These are phyloP conservation scores for Metarhizium album DNA, from an alignment of 2,329 filamentous ascomycete genomes.

Conservation along the genomic window DNA sequence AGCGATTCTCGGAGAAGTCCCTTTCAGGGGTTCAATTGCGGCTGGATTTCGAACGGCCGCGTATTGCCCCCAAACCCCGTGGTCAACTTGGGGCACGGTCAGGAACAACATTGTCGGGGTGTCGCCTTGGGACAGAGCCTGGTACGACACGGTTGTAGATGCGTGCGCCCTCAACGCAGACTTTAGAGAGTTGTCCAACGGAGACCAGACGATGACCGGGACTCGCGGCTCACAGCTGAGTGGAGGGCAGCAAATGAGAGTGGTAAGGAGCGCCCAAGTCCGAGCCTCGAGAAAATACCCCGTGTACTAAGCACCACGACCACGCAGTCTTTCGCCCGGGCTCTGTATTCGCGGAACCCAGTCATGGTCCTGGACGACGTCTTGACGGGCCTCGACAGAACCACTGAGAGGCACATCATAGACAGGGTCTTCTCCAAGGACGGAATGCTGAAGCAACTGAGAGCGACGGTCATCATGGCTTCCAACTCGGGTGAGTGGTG, in stretches of 20 bases:
- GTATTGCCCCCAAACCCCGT: constrained; percentile 15
- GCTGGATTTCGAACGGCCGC: constrained; percentile 9
- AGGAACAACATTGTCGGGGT: constrained; percentile 14
- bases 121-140: constrained; percentile 8
- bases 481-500: not conserved
- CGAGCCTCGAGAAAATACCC: too few relatives aligned
- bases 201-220: constrained; percentile 13
- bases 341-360: constrained; percentile 12
- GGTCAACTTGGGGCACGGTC: constrained; percentile 13
- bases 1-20: constrained; percentile 12
- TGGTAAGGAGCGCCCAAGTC: constrained; percentile 8
- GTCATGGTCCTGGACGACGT: constrained; percentile 22
- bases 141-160: constrained; percentile 11
- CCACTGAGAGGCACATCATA: constrained; percentile 27
- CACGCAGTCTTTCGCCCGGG: constrained; percentile 12
- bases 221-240: constrained; percentile 14
- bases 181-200: constrained; percentile 11
- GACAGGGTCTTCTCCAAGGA: constrained; percentile 21
- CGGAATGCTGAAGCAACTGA: constrained; percentile 16
- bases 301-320: too few relatives aligned
- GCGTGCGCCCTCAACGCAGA: constrained; percentile 11
- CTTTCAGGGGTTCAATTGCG: constrained; percentile 6
- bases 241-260: constrained; percentile 17
- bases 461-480: not conserved
- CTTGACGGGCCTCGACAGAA: constrained; percentile 23